Conservation (phyloP, 2,329 filamentous ascomycete genomes). For the Cercospora zeae-maydis region DNA sequence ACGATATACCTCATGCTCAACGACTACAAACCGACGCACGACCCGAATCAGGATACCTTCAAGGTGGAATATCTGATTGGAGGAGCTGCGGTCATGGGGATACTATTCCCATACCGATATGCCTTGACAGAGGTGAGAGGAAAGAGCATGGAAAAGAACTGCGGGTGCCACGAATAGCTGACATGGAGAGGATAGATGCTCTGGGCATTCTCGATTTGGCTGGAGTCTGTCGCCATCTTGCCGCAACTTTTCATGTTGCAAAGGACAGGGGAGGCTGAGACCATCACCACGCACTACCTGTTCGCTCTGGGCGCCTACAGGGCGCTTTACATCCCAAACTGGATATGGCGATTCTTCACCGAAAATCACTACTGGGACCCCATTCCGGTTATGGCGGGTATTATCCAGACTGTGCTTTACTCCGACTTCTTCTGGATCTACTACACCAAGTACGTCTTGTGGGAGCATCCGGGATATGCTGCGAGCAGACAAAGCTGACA, state of each 20-base stretch:
- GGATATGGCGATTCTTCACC: constrained; percentile 84
- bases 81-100: constrained; percentile 70
- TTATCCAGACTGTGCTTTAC: constrained; percentile 92
- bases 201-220: constrained; percentile 98
- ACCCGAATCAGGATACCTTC: constrained; percentile 96
- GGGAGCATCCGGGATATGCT: neutral
- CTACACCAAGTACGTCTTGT: constrained; percentile 73
- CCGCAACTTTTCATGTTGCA: constrained; percentile 98
- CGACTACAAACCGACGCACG: constrained; percentile 94
- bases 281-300: constrained; percentile 98
- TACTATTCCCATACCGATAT: constrained; percentile 85
- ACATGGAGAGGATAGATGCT: constrained; percentile 59
- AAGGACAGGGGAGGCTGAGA: constrained; percentile 94
- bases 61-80: constrained; percentile 90
- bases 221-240: constrained; percentile 93
- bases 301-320: constrained; percentile 90
- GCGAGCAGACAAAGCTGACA: constrained; percentile 2
- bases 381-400: constrained; percentile 81
- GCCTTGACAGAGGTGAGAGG: constrained; percentile 59
- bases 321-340: constrained; percentile 96
- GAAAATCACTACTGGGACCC: constrained; percentile 68
- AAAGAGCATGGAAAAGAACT: neutral
- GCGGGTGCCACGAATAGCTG: neutral
- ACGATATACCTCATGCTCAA: constrained; percentile 98
- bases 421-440: constrained; percentile 99